Evolutionary conservation across 1,284 basidiomycete genomes (phyloP).

Genomic region (Earliella scabrosa): DNA sequence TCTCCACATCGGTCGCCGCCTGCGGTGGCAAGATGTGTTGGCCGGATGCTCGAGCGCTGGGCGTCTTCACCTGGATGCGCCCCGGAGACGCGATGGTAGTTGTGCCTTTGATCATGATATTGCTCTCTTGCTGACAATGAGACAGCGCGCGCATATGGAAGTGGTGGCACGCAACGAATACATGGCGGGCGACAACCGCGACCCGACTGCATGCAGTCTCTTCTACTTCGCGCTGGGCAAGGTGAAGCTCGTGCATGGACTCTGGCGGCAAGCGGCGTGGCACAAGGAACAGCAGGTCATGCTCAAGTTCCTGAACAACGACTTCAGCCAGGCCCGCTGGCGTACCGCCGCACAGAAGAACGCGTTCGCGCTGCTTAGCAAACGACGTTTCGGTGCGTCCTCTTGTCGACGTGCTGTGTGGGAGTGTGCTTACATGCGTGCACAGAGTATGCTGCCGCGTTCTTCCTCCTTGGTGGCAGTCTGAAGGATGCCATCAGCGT

Average conservation of each 20-base stretch:
- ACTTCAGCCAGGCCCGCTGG: constrained; percentile 89
- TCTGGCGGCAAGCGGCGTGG: constrained; percentile 96
- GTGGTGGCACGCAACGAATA: constrained; percentile 93
- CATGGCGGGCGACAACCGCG: constrained; percentile 82
- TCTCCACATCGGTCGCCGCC: constrained; percentile 72
- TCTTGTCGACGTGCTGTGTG: neutral
- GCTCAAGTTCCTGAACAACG: constrained; percentile 92
- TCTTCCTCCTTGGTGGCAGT: constrained; percentile 92
- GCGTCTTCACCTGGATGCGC: constrained; percentile 88
- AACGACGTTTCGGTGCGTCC: constrained; percentile 83
- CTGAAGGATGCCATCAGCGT: constrained; percentile 93
- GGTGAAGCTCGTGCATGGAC: constrained; percentile 86
- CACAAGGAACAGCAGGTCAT: constrained; percentile 91
- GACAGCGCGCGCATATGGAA: constrained; percentile 82
- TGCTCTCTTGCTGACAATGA: neutral
- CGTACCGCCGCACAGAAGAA: constrained; percentile 95
- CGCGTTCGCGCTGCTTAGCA: constrained; percentile 91
- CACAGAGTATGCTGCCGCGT: constrained; percentile 93
- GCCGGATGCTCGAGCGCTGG: constrained; percentile 85
- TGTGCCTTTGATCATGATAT: neutral
- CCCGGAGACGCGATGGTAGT: constrained; percentile 76
- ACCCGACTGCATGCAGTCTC: constrained; percentile 89
- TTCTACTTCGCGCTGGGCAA: constrained; percentile 97
- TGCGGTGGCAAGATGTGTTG: constrained; percentile 87
- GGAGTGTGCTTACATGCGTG: neutral